Conservation (phyloP, 2,329 filamentous ascomycete species). For the Ophiostoma quercus region DNA sequence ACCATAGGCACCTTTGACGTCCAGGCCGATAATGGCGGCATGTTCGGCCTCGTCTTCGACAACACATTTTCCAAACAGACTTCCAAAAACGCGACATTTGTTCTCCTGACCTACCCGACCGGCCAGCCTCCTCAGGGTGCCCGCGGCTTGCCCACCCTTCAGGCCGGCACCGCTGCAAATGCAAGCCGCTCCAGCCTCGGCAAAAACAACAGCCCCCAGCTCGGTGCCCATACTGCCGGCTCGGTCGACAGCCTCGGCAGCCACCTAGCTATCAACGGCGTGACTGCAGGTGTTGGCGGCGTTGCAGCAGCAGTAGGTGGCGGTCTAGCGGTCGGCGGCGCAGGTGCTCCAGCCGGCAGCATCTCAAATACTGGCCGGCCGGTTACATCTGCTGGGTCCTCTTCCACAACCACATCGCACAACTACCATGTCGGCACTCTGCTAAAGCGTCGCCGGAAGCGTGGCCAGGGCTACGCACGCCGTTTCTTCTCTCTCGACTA, state of each 20-base stretch:
- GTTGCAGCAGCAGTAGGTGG: constrained; percentile 36
- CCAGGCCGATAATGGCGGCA: constrained; percentile 66
- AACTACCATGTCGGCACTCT: constrained; percentile 78
- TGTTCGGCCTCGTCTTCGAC: constrained; percentile 96
- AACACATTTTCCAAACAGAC: constrained; percentile 97
- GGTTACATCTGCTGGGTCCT: constrained; percentile 13
- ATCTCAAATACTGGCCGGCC: neutral
- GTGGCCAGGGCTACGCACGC: constrained; percentile 86
- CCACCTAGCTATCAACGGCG: constrained; percentile 43
- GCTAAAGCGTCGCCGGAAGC: constrained; percentile 86
- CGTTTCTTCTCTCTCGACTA: constrained; percentile 96
- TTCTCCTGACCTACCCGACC: constrained; percentile 88
- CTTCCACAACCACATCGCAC: constrained; percentile 30
- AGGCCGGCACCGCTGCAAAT: constrained; percentile 37
- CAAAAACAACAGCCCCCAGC: constrained; percentile 41
- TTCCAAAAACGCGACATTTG: constrained; percentile 91
- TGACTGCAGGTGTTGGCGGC: constrained; percentile 35
- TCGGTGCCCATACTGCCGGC: constrained; percentile 39
- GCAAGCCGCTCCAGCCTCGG: constrained; percentile 50
- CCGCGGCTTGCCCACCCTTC: constrained; percentile 60
- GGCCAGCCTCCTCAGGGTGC: constrained; percentile 70
- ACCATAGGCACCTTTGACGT: constrained; percentile 87
- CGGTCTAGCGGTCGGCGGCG: constrained; percentile 35
- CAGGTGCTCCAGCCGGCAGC: constrained; percentile 25
- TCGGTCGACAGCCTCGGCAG: constrained; percentile 60